These are phyloP conservation scores for Cyberlindnera amylophila DNA, from an alignment of 805 yeast species.

Conservation along the genomic window DNA sequence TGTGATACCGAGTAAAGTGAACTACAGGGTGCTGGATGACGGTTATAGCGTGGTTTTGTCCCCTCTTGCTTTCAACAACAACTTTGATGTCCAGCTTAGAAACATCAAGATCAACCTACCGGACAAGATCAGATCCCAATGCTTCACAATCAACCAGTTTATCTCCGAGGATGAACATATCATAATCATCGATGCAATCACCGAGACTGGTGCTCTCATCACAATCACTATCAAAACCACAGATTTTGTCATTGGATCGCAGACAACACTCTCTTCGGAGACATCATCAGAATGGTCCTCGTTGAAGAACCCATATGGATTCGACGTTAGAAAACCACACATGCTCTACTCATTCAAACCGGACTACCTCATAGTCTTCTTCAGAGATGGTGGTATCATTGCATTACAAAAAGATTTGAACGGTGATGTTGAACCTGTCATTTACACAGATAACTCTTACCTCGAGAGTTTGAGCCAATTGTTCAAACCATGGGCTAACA, in stretches of 20 bases:
- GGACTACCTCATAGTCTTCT: slow-evolving; percentile 48
- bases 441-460: slow-evolving; percentile 56
- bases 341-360: slow-evolving; percentile 44
- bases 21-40: slow-evolving; percentile 20
- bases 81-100: slow-evolving; percentile 18
- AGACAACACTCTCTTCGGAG: slow-evolving; percentile 14
- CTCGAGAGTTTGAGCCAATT: slow-evolving; percentile 33
- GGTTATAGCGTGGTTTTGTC: slow-evolving; percentile 16
- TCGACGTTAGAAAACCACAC: slow-evolving; percentile 55
- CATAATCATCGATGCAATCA: slow-evolving; percentile 51
- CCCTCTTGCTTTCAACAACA: slow-evolving; percentile 25
- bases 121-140: slow-evolving; percentile 31
- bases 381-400: slow-evolving; percentile 76
- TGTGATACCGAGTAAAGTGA: slow-evolving; percentile 33
- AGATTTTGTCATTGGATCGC: slow-evolving; percentile 36
- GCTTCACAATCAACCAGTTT: slow-evolving; percentile 35
- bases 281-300: slow-evolving; percentile 52
- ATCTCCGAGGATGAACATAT: slow-evolving; percentile 24
- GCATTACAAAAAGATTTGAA: slow-evolving; percentile 36
- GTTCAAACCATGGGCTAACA: slow-evolving; percentile 27
- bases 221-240: slow-evolving; percentile 42
- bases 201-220: slow-evolving; percentile 47
- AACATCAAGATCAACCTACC: slow-evolving; percentile 35
- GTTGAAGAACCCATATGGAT: slow-evolving; percentile 64
- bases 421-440: slow-evolving; percentile 35